phyloP scores from a whole-genome alignment of 1,139 yeast genomes.

The Hyphopichia fennica region DNA sequence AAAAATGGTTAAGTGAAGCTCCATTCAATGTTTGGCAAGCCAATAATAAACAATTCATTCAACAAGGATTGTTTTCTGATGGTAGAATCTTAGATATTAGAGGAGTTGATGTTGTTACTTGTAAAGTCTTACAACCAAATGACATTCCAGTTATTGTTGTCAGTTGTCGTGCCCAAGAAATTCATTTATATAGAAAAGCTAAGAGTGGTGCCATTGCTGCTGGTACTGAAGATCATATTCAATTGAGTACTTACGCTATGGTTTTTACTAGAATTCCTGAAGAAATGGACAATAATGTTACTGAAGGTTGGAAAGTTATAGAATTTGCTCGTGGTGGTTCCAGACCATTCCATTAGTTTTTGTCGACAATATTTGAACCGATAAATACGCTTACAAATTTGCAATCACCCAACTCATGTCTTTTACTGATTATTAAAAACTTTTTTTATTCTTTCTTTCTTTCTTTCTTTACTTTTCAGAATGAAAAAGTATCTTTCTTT shows the following conservation, averaged over 20 bases:
- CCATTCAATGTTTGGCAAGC: slow-evolving; percentile 95
- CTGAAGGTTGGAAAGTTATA: slow-evolving; percentile 96
- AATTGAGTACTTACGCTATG: slow-evolving; percentile 93
- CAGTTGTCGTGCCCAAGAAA: slow-evolving; percentile 96
- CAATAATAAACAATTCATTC: slow-evolving; percentile 87
- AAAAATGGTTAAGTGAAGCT: slow-evolving; percentile 94
- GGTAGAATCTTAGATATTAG: slow-evolving; percentile 91
- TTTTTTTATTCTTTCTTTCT: too few species aligned
- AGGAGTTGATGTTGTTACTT: slow-evolving; percentile 90
- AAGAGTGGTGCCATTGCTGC: slow-evolving; percentile 96
- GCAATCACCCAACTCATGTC: slow-evolving; percentile 1
- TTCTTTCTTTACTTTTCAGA: not conserved
- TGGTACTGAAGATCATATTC: slow-evolving; percentile 92
- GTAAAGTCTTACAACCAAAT: slow-evolving; percentile 86
- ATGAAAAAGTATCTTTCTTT: too few species aligned
- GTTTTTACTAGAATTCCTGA: slow-evolving; percentile 93
- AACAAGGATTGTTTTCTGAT: slow-evolving; percentile 90
- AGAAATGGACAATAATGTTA: slow-evolving; percentile 82
- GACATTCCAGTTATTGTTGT: slow-evolving; percentile 92
- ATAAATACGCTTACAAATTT: too few species aligned
- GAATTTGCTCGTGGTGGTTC: slow-evolving; percentile 96
- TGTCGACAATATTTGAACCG: too few species aligned
- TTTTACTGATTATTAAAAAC: not conserved
- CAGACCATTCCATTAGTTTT: slow-evolving; percentile 73
- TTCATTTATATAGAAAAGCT: slow-evolving; percentile 82